Base-by-base conservation (phyloP, 495 filamentous ascomycete genomes). In the Hypoxylon lienhwacheense region DNA sequence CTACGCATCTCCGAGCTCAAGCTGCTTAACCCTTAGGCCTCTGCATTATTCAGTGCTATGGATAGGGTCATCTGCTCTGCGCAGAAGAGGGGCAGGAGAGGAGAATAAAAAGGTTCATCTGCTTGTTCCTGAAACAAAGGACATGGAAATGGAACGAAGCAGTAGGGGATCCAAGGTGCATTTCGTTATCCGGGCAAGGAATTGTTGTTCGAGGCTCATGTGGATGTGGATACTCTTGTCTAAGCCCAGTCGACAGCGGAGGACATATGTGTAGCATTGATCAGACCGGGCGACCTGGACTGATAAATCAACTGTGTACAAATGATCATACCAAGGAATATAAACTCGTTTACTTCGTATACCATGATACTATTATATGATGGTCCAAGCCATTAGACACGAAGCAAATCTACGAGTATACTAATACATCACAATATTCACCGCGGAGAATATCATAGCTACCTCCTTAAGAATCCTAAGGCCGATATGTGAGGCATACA, bases 1-100 rank as follows among this genome's bases (percentile, higher is more conserved):
- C 61, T 98, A 76, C 75, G 83, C 70, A 83, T 97, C 20, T 84
- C 84, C 68, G 88, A 96, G 73, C 61, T 98, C 47, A 84, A 78
- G 69, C 74, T 98, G 34, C 61, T 83, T 59, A 84, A 83, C 55
- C 80, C 61, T 6, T 12, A n/a, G n/a, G n/a, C n/a, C n/a, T n/a
- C n/a, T n/a, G n/a, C n/a, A n/a, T n/a, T n/a, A n/a, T 21, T 8
- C 25, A 26, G 21, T 6, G 12, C n/a, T 14, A 7, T 24, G 12
- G 33, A 1, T n/a, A 4, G 33, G 7, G 14, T 11, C 1, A 14
- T 15, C 17, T 11, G 32, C 5, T 12, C 3, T 11, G 32, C 1
- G 32, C 15, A 26, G 24, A 19, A 3, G 5, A 20, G 5, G 10
- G 10, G 2, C 7, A 15, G 17, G 11, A 22, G 36, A 21, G 19